Evolutionary conservation across 1,284 basidiomycete species (phyloP), one percentile per base, ranked within the genome.

Genomic region (Ganoderma meredithae): DNA sequence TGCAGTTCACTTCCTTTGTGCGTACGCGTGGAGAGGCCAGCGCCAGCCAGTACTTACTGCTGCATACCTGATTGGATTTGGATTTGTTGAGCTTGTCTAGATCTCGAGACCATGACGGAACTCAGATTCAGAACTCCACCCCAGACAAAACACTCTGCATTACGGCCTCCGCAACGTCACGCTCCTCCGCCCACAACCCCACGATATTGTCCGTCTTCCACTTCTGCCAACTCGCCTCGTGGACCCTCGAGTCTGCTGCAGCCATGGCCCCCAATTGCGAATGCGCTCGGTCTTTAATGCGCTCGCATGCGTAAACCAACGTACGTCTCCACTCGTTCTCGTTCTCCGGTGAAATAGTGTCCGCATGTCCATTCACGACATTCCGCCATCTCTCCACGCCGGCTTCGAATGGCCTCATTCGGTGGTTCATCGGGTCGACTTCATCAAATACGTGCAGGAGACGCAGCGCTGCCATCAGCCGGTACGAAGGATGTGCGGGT

Each of bases 401-500:
- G 9, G 61, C 53, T 36, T 72, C 68, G 31, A 68, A 33, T 10
- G 60, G 39, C 10, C 41, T 13, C 19, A 52, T 25, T 12, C 41
- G 36, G 22, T 44, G 10, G 19, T 52, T 65, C 25, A 47, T 52
- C 17, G 49, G 40, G 25, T 40, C 22, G 47, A 52, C 15, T 31
- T 12, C n/a, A 8, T 75, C 68, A 9, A 83, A 72, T 39, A 84
- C 71, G 73, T 89, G 83, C 64, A 89, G 83, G 4, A 95, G 81
- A 39, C 94, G 88, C 52, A 96, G 80, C 0, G 91, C 89, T 36
- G 88, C 86, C 39, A 93, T 86, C 13, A 95, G 79, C 17, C 92
- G 86, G 79, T 89, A 95, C 1, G 94, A 95, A 2, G 93, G 92
- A 72, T 90, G 85, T 7, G 88, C 87, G n/a, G 88, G 85, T 10